Evolutionary conservation across 192 early-diverging fungal genomes (phyloP).

Genomic region (Radiomyces spectabilis): DNA sequence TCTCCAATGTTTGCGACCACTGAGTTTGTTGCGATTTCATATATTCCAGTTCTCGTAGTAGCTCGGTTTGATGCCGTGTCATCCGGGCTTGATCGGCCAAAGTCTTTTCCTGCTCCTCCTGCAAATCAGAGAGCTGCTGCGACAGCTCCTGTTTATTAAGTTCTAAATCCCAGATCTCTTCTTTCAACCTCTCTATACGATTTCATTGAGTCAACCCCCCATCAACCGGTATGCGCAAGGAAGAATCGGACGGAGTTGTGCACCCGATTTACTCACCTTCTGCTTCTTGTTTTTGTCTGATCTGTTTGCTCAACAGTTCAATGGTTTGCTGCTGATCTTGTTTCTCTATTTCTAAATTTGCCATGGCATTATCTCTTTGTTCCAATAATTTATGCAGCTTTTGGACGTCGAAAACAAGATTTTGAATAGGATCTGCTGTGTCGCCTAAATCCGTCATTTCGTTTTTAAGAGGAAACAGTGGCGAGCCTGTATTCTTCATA

Average conservation of each 20-base stretch:
- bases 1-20: neutral
- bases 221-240: no score
- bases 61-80: neutral
- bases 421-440: no score
- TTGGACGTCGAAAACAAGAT: slow-evolving; percentile 5
- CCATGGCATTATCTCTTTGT: neutral
- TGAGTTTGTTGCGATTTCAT: neutral
- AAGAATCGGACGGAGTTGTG: no score
- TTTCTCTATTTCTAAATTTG: neutral
- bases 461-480: no score
- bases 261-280: neutral
- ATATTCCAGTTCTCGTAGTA: neutral
- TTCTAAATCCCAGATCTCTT: slow-evolving; percentile 21
- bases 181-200: slow-evolving; percentile 11
- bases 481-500: no score
- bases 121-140: slow-evolving; percentile 5
- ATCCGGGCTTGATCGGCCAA: neutral
- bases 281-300: neutral
- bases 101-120: slow-evolving; percentile 1
- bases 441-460: no score
- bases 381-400: slow-evolving; percentile 6
- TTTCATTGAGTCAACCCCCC: no score
- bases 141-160: slow-evolving; percentile 8
- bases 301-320: neutral
- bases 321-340: neutral